Percentiles rank a stretch among this genome's conserved stretches.
These are phyloP conservation scores for Irpex sp. DNA, from an alignment of 1,284 basidiomycete genomes.

Conservation along the genomic window DNA sequence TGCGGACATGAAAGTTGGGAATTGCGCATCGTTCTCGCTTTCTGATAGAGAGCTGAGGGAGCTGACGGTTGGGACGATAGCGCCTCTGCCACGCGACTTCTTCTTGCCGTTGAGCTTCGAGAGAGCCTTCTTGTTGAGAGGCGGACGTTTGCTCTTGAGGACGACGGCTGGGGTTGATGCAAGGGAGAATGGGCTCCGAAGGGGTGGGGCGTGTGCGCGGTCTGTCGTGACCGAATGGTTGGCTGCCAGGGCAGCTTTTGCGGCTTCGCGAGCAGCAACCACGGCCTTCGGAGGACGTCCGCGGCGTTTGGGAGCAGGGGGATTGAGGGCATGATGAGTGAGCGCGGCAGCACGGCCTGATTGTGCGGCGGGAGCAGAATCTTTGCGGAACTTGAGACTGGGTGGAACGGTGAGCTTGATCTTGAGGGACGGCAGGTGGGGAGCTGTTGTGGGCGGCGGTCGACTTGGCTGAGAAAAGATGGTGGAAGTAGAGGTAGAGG, in stretches of 20 bases:
- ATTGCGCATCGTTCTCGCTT: slow-evolving; percentile 21
- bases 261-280: slow-evolving; percentile 11
- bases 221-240: background rate
- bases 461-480: slow-evolving; percentile 18
- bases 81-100: slow-evolving; percentile 2
- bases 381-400: slow-evolving; percentile 29
- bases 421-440: slow-evolving; percentile 41
- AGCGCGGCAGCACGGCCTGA: slow-evolving; percentile 13
- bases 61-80: background rate
- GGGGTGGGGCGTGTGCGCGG: background rate
- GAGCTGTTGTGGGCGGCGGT: slow-evolving; percentile 22
- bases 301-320: slow-evolving; percentile 41
- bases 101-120: slow-evolving; percentile 16
- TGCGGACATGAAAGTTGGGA: slow-evolving; percentile 29
- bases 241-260: slow-evolving; percentile 2
- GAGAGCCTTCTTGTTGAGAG: slow-evolving; percentile 15
- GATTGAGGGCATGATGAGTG: slow-evolving; percentile 19
- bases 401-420: slow-evolving; percentile 72
- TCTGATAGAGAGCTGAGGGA: slow-evolving; percentile 3
- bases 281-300: slow-evolving; percentile 52
- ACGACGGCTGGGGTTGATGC: background rate
- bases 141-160: slow-evolving; percentile 8
- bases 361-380: slow-evolving; percentile 10
- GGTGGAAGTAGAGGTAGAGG: slow-evolving; percentile 23
- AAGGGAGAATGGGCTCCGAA: background rate